Conservation (phyloP, 805 yeast genomes). For the Sugiyamaella chiloensis region DNA sequence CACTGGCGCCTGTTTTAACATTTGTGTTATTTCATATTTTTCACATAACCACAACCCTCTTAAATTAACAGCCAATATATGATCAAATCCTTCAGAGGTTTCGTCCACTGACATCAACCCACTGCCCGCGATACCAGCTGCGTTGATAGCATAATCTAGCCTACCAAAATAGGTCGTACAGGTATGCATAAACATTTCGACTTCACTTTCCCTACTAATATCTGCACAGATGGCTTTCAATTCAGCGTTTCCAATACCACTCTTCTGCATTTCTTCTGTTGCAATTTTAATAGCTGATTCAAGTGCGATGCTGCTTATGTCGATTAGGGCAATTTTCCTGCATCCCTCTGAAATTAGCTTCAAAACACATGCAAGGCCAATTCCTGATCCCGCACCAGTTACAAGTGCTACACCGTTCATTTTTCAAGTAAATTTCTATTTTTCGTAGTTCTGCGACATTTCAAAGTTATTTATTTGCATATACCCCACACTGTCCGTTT, state of each 20-base stretch:
- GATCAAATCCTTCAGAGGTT: not conserved
- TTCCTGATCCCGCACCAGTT: not conserved
- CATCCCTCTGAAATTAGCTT: not conserved
- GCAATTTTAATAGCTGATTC: not conserved
- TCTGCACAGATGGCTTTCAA: not conserved
- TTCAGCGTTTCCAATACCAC: not conserved
- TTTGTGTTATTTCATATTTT: not conserved
- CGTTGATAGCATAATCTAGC: not conserved
- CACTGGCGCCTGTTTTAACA: not conserved
- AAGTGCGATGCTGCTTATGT: not conserved
- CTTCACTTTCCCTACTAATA: not conserved
- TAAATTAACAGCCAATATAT: not conserved
- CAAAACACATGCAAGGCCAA: not conserved
- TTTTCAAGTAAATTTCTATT: not conserved
- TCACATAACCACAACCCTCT: not conserved
- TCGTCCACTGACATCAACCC: not conserved
- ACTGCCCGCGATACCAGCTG: not conserved
- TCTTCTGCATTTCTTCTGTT: not conserved
- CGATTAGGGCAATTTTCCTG: not conserved
- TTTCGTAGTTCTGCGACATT: too few species aligned
- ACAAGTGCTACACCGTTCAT: not conserved
- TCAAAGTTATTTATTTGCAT: too few species aligned
- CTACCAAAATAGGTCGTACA: not conserved
- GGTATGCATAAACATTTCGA: not conserved
- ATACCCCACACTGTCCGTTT: too few species aligned